Evolutionary conservation across 2,329 filamentous ascomycete species (phyloP), one percentile per base, ranked within the genome.

Genomic region (Monosporascus sp.): DNA sequence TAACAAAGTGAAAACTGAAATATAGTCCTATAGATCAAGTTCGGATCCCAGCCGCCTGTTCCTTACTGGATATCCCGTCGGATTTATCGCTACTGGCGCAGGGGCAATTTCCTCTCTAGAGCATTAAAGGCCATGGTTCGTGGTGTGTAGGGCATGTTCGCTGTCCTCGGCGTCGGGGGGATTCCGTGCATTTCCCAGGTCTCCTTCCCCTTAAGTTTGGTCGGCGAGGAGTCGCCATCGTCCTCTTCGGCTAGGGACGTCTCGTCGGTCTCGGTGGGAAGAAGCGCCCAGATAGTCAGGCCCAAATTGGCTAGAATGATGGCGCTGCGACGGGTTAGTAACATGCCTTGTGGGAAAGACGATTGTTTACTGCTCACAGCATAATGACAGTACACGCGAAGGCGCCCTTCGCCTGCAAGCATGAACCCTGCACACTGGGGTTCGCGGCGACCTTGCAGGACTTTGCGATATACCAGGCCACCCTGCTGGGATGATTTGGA

Each of bases 391-490:
- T 84, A 20, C 82, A 75, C 16, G 80, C 86, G 61, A 90, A 87
- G 16, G 78, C 76, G 50, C 78, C 81, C 67, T 90, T 87, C 7
- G 88, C 87, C 67, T 88, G 78, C 63, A 77, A 70, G 68, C 89
- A 93, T 62, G 81, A 83, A 52, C 77, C 71, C 48, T 80, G 74
- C 27, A 80, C 78, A 49, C 70, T 71, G 55, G 77, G 77, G 5
- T 78, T 74, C 51, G 73, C 74, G 2, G 85, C 84, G 38, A 86
- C 76, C 51, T 70, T 74, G 72, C 89, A 93, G 56, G 81, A 82
- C 68, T 87, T 84, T 51, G 80, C 79, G 61, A 92, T 82, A 68
- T 91, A 92, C 89, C 89, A 93, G 7, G 87, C 80, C 26, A 82
- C 77, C 26, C 77, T 75, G 62, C 85, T 84, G 5, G 79, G 80